Evolutionary conservation across 1,284 basidiomycete species (phyloP), one percentile per base, ranked within the genome.

Genomic region (Microbotryomycetes sp.): DNA sequence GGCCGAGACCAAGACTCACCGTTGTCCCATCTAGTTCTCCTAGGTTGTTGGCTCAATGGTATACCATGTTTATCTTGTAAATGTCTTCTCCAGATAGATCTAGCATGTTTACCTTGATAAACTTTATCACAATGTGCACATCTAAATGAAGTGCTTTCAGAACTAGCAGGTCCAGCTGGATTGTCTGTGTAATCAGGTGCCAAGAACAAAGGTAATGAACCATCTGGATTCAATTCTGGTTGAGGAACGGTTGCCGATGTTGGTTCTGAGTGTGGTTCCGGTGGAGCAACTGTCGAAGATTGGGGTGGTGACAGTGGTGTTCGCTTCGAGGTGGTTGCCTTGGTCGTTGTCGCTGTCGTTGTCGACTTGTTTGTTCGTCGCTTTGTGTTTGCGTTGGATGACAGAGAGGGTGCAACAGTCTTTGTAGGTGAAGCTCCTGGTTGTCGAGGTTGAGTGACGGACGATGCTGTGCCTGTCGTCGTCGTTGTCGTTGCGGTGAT

Each of bases 51-150:
- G 30, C 74, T 74, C 50, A 82, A 67, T 1, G 80, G 79, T 31
- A 82, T 80, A 29, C 77, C 78, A 70, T 82, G 81, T 70, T 81
- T 82, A 70, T 81, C 80, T 70, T 80, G 79, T 54, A 82, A 70
- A 70, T 82, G 81, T 49, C 81, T 47, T 50, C 81, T 74, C 74
- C 80, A 81, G 59, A 82, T 81, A 69, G 78, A 80, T 54, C 81
- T 72, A 0, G 80, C 80, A 60, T 82, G 81, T 67, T 79, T 79
- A 16, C 81, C 81, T 49, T 75, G 76, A 66, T 82, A 82, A 16
- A 72, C 68, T 66, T 79, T 79, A 63, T 77, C 76, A 70, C 78
- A 79, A 58, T 77, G 74, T 23, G 76, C 75, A 61, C 77, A 79
- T 23, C 73, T 71, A 65, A 77, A 79, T 36, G 60, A 54, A 9